Evolutionary conservation across 768 basidiomycete species (phyloP), one percentile per base, ranked within the genome.

Genomic region (Grammothele lineata): DNA sequence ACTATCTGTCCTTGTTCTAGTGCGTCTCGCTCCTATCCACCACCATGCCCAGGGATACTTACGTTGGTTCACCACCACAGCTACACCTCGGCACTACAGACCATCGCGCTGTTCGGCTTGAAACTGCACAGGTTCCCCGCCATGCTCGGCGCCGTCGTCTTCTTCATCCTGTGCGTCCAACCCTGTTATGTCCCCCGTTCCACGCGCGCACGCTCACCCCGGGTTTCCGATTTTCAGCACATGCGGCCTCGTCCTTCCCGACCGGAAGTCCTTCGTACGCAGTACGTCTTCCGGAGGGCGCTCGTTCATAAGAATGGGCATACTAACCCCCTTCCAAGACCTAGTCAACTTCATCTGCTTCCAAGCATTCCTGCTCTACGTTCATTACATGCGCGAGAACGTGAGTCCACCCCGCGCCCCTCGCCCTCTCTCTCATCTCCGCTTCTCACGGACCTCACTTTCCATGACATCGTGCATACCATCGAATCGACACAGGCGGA

Each of bases 281-380:
- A 68, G 72, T 75, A 39, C 39, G 70, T 62, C 12, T n/a, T n/a
- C n/a, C n/a, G n/a, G n/a, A n/a, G n/a, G n/a, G n/a, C n/a, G n/a
- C n/a, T n/a, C n/a, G n/a, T n/a, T n/a, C n/a, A n/a, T n/a, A n/a
- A n/a, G n/a, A n/a, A n/a, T n/a, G n/a, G n/a, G n/a, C n/a, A n/a
- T n/a, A n/a, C n/a, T n/a, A 35, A n/a, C 14, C n/a, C 19, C 18
- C 8, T 36, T 30, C 27, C 9, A 51, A 83, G 81, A 75, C 59
- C 70, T 82, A 64, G 73, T 87, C 57, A 81, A 84, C 67, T 86
- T 88, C 57, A 64, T 84, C 43, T 58, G 88, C n/a, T 94, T 87
- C 62, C 86, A 92, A 51, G 72, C 68, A 3, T 92, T 94, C 64
- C 67, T 95, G 50, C 77, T 93, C 17, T 90, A 85, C 59, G 77